Evolutionary conservation across 768 basidiomycete genomes (phyloP).

Genomic region (Xerocomus spinulosus): DNA sequence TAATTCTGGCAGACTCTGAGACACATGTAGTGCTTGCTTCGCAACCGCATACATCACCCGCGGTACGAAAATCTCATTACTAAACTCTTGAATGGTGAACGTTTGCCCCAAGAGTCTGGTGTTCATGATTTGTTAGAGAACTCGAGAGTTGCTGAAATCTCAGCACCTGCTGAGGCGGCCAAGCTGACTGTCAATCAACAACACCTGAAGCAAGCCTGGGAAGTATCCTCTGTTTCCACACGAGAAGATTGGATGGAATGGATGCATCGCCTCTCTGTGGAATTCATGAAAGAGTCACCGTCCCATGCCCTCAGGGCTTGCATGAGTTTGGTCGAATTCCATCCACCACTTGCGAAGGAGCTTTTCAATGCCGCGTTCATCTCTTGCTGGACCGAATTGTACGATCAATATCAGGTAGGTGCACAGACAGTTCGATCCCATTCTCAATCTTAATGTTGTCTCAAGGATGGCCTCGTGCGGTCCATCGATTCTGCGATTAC

Average conservation of each 20-base stretch:
- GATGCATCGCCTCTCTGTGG: constrained; percentile 89
- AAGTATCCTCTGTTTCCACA: constrained; percentile 68
- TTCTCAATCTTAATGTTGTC: constrained; percentile 5
- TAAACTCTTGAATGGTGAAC: constrained; percentile 88
- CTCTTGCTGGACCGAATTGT: constrained; percentile 95
- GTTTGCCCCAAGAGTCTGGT: constrained; percentile 79
- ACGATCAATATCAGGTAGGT: constrained; percentile 89
- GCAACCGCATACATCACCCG: constrained; percentile 71
- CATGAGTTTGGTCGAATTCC: constrained; percentile 88
- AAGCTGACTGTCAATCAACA: constrained; percentile 96
- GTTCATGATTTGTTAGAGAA: constrained; percentile 68
- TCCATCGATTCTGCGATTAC: constrained; percentile 85
- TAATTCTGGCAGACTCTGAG: background rate
- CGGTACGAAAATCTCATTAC: constrained; percentile 86
- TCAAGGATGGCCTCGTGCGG: constrained; percentile 88
- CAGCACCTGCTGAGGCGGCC: constrained; percentile 79
- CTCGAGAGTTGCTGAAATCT: constrained; percentile 62
- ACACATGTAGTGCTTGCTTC: constrained; percentile 57
- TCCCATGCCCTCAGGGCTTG: constrained; percentile 97
- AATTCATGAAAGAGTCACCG: constrained; percentile 97
- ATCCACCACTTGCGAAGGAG: constrained; percentile 87
- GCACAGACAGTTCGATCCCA: background rate
- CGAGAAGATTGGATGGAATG: constrained; percentile 92
- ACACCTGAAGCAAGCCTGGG: constrained; percentile 96
- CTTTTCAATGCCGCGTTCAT: constrained; percentile 98